Percentiles rank a stretch among this genome's conserved stretches.
Conservation (phyloP, 345 rosid genomes). For the Lumnitzera littorea region DNA sequence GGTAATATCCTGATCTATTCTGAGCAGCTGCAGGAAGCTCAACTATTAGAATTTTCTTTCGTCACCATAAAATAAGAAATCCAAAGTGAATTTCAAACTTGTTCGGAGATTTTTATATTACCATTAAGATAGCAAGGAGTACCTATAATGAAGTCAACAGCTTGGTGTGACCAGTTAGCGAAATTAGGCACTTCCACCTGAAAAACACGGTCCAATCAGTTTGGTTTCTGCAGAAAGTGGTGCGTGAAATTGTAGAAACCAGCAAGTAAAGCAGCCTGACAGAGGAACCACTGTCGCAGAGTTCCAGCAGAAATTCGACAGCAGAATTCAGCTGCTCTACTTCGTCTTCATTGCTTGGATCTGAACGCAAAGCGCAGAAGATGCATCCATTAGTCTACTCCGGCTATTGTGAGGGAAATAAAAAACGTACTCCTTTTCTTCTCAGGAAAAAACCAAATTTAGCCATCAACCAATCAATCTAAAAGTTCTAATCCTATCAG, state of each 20-base stretch:
- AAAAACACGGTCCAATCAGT: neutral
- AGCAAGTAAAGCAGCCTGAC: constrained; percentile 26
- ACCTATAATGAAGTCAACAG: constrained; percentile 88
- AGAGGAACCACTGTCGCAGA: constrained; percentile 39
- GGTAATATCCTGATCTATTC: too few species aligned
- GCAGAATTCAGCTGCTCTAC: constrained; percentile 65
- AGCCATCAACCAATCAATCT: too few species aligned
- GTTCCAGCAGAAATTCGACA: constrained; percentile 69
- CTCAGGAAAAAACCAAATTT: too few species aligned
- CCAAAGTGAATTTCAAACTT: neutral
- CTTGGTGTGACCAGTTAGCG: constrained; percentile 88
- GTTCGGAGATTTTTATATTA: neutral
- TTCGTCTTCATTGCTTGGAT: constrained; percentile 43
- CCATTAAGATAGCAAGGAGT: constrained; percentile 4
- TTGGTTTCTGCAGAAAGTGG: neutral
- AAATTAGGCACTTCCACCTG: constrained; percentile 53
- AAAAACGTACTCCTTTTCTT: neutral
- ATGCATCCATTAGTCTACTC: neutral
- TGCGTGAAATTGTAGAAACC: constrained; percentile 1
- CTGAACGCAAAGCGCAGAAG: constrained; percentile 24
- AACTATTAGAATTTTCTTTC: too few species aligned
- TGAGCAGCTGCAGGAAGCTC: too few species aligned
- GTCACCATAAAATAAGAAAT: neutral
- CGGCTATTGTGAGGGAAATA: too few species aligned
- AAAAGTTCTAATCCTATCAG: too few species aligned